Base-by-base conservation (phyloP, 2,329 filamentous ascomycete genomes). In the Sordariomycetes sp. region DNA sequence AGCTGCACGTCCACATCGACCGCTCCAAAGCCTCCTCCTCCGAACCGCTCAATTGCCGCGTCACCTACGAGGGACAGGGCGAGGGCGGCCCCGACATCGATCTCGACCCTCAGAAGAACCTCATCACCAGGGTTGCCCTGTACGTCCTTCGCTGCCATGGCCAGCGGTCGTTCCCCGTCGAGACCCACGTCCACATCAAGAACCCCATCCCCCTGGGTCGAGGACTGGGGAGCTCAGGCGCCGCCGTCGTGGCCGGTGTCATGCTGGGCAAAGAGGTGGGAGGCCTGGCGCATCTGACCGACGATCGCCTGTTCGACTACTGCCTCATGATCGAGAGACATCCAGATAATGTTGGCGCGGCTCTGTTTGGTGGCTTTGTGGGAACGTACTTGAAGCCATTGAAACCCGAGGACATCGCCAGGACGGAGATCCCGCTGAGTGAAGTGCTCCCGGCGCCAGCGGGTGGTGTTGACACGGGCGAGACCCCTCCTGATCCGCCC, bases 261-360 rank as follows among this genome's bases (percentile, higher is more conserved):
- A 76, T 87, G 58, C 70, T 98, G 30, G 92, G 82, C 26, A 94
- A 92, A 63, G 82, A 93, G 56, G 83, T 92, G 30, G 90, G 88
- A 24, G 72, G 81, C 21, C 70, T 98, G 40, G 69, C 80, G 29
- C 66, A 72, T 26, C 65, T 98, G 42, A 77, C 75, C 38, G 80
- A 85, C 49, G 82, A 86, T 43, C 73, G 92, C 25, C 74, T 98
- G 54, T 80, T 98, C 48, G 92, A 98, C 61, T 98, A 87, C 58
- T 94, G 86, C 54, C 68, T 98, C 45, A 98, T 98, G 92, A 94
- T 95, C 59, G 85, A 94, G 61, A 78, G 86, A 43, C 87, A 94
- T 58, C 87, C 87, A 9, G 87, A 94, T 62, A 94, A 94, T 53
- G 86, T 98, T 33, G 92, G 88, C 38, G 92, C 92, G 11, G 88